These are phyloP conservation scores for Rhodotorula mucilaginosa DNA, from an alignment of 1,284 basidiomycete species.

Conservation along the genomic window DNA sequence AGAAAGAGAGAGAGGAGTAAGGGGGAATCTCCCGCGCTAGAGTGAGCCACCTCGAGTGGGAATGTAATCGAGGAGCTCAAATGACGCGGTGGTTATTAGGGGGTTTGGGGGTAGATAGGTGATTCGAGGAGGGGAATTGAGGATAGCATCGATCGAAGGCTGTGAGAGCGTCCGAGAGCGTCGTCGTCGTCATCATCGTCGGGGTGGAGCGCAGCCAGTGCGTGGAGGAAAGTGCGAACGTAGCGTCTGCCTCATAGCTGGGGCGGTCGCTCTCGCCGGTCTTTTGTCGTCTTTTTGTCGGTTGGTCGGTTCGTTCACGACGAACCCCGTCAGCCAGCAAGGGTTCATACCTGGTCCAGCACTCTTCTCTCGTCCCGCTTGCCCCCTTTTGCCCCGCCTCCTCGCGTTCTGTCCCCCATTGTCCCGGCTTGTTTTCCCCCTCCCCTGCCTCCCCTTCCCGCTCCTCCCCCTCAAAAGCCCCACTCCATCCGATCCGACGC, in stretches of 20 bases:
- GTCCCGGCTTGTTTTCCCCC: too few relatives aligned
- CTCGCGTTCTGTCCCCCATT: too few relatives aligned
- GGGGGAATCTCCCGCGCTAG: conserved; percentile 20
- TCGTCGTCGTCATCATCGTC: too few relatives aligned
- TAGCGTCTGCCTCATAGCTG: not conserved
- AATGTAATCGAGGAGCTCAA: conserved; percentile 11
- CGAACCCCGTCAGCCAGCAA: too few relatives aligned
- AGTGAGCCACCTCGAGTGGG: conserved; percentile 14
- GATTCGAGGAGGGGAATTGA: not conserved
- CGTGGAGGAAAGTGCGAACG: not conserved
- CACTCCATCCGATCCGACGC: not conserved
- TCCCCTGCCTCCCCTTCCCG: too few relatives aligned
- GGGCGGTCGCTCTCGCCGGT: too few relatives aligned
- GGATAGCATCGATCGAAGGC: not conserved
- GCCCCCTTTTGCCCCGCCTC: too few relatives aligned
- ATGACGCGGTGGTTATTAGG: conserved; percentile 3
- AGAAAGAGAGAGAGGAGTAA: not conserved
- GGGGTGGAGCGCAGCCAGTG: too few relatives aligned
- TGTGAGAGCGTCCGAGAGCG: not conserved
- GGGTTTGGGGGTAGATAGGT: not conserved
- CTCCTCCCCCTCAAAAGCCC: not conserved
- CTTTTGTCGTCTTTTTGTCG: too few relatives aligned
- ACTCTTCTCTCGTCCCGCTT: too few relatives aligned
- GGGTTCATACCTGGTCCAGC: too few relatives aligned
- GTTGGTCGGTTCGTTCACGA: too few relatives aligned